Evolutionary conservation across 352 stramenopile genomes (phyloP).

Genomic region (Pythium brassicae): DNA sequence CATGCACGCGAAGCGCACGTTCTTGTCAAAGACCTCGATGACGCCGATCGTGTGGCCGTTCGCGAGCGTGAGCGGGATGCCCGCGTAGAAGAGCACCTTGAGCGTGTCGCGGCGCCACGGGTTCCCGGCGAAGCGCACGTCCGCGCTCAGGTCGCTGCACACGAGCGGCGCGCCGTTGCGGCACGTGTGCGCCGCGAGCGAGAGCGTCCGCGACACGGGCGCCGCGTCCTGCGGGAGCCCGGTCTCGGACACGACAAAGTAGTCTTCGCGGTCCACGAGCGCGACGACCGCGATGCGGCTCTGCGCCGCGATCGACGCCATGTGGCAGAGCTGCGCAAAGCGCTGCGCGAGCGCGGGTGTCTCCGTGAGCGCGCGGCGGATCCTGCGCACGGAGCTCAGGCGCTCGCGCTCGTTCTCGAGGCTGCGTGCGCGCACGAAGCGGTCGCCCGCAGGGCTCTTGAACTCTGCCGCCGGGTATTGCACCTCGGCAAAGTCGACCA

Average conservation of each 20-base stretch:
- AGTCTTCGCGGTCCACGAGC: constrained; percentile 54
- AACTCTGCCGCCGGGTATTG: constrained; percentile 45
- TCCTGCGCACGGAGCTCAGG: constrained; percentile 32
- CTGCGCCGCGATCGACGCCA: constrained; percentile 70
- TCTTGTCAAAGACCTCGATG: constrained; percentile 65
- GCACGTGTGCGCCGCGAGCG: constrained; percentile 65
- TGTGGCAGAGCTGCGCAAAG: constrained; percentile 66
- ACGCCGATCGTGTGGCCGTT: constrained; percentile 66
- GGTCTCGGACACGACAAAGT: constrained; percentile 47
- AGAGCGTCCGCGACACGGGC: constrained; percentile 32
- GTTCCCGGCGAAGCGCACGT: constrained; percentile 69
- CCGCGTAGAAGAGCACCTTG: constrained; percentile 66
- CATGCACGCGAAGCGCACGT: constrained; percentile 48
- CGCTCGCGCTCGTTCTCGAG: constrained; percentile 61
- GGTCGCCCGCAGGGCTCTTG: constrained; percentile 18
- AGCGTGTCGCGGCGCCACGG: constrained; percentile 45
- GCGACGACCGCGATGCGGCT: constrained; percentile 67
- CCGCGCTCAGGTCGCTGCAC: constrained; percentile 53
- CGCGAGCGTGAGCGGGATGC: constrained; percentile 68
- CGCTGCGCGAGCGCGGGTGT: constrained; percentile 37
- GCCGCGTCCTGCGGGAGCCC: constrained; percentile 14
- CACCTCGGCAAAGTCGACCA: constrained; percentile 47
- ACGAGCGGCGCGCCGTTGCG: constrained; percentile 55
- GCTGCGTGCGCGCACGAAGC: constrained; percentile 35
- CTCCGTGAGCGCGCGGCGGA: constrained; percentile 37